phyloP scores from a whole-genome alignment of 805 yeast genomes.

The Ascoidea asiatica region DNA sequence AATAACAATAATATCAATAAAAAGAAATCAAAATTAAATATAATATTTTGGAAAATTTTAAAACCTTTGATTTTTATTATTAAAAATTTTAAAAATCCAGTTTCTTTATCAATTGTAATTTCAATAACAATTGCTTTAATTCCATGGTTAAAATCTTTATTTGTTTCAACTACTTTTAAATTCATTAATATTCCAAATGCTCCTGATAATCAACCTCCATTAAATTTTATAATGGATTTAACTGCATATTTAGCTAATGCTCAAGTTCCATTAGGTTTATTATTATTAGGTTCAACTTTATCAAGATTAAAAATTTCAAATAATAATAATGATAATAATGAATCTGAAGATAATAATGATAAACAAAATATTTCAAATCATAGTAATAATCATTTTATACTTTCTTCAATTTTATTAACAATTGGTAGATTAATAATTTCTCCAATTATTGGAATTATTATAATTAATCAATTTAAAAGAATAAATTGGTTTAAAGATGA shows the following conservation, averaged over 20 bases:
- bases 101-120: constrained; percentile 53
- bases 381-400: too few relatives aligned
- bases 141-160: constrained; percentile 76
- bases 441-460: constrained; percentile 68
- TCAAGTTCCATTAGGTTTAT: constrained; percentile 78
- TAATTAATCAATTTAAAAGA: constrained; percentile 56
- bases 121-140: constrained; percentile 65
- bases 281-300: constrained; percentile 79
- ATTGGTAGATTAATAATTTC: constrained; percentile 48
- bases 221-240: constrained; percentile 76
- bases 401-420: constrained; percentile 48
- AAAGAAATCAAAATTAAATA: constrained; percentile 1
- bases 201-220: constrained; percentile 78
- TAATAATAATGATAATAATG: constrained; percentile 56
- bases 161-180: constrained; percentile 33
- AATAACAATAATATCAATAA: neutral
- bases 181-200: constrained; percentile 44
- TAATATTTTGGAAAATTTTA: constrained; percentile 4
- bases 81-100: constrained; percentile 57
- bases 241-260: constrained; percentile 74
- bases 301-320: constrained; percentile 53
- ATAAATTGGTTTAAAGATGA: constrained; percentile 31
- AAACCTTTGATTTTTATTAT: constrained; percentile 17
- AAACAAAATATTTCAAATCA: too few relatives aligned
- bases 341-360: too few relatives aligned